A percentile compares a stretch with the other conserved stretches of the same genome.
Conservation (phyloP, 805 yeast species). For the Barnettozyma populi region DNA sequence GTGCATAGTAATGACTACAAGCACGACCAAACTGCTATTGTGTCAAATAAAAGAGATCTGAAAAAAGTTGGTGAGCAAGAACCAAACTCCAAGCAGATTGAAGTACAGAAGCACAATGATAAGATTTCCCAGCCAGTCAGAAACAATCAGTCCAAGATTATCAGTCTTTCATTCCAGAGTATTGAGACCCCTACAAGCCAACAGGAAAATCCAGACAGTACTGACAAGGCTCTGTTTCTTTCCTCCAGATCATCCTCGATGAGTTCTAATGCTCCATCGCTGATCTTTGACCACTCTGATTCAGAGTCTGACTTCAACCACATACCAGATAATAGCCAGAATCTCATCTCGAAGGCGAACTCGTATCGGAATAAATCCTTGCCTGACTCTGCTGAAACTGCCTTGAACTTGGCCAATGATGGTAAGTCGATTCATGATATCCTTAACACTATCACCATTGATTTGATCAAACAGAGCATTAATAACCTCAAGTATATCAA, state of each 20-base stretch:
- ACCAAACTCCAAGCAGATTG: not conserved
- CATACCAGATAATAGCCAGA: not conserved
- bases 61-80: not conserved
- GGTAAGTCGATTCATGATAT: slow-evolving; percentile 22
- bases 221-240: not conserved
- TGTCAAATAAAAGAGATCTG: not conserved
- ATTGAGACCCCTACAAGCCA: not conserved
- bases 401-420: slow-evolving; percentile 18
- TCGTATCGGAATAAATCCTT: not conserved
- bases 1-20: not conserved
- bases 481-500: slow-evolving; percentile 18
- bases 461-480: slow-evolving; percentile 20
- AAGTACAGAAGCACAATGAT: not conserved
- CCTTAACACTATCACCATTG: slow-evolving; percentile 19
- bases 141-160: not conserved
- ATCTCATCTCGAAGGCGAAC: not conserved
- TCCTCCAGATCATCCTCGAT: slow-evolving; percentile 9
- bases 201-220: not conserved
- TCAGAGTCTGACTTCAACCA: not conserved
- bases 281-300: slow-evolving; percentile 9
- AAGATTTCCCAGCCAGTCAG: not conserved
- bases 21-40: not conserved
- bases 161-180: not conserved
- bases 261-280: slow-evolving; percentile 8
- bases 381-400: slow-evolving; percentile 12